Evolutionary conservation across 176 grass and related monocot species (phyloP), one percentile per base, ranked within the genome.

Genomic region (Bothriochloa decipiens): DNA sequence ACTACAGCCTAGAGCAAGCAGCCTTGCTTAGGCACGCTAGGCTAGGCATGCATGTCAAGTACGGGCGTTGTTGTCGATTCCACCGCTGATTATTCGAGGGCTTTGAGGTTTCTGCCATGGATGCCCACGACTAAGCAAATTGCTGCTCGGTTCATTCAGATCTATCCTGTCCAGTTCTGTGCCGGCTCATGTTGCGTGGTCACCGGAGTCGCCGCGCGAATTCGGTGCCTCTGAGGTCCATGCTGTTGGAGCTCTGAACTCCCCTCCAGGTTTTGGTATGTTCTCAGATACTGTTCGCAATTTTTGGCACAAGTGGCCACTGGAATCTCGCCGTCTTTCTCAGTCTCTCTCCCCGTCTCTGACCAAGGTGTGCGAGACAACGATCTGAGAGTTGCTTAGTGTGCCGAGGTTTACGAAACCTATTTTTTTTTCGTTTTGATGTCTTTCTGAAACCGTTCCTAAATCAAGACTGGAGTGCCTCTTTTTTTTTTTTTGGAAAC

Each of bases 51-150:
- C 72, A 46, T 52, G 28, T 45, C 0, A 1, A 18, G 16, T 8
- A 29, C 27, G 28, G 13, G 16, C 35, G 46, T 73, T 23, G 29
- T 46, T 26, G 20, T 6, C 3, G 47, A 61, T 83, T 78, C 2
- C 58, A 12, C 43, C 4, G 25, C 41, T 40, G 57, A 11, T 35
- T 72, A 11, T 35, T 72, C 32, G 23, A 81, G 61, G 22, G 15
- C 26, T 10, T 77, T 45, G 41, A 77, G 78, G 55, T 58, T 78
- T 41, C 55, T 72, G 55, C 32, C 65, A 7, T 73, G 73, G 79
- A 23, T 73, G 72, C 4, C 16, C 7, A 18, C 33, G 29, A 14
- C 29, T 68, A 23, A 37, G 36, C 15, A 42, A 42, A 22, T 85
- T 52, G 10, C 8, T 27, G 13, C 0, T 18, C 17, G 4, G 26